Evolutionary conservation across 1,284 basidiomycete genomes (phyloP).

Genomic region (Trichosporon sp.): DNA sequence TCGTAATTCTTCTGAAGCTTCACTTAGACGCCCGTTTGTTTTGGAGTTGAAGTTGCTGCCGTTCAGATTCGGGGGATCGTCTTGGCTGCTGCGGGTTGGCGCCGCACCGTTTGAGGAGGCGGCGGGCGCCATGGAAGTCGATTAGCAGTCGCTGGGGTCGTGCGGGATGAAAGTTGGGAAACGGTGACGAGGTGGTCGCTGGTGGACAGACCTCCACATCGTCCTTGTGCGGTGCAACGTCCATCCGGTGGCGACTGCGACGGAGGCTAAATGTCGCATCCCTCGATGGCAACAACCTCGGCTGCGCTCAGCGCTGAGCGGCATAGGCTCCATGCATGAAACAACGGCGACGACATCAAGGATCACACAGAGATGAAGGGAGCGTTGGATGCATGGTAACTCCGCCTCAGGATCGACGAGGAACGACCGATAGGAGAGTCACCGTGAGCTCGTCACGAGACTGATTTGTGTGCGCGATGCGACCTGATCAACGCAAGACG

Average conservation of each 20-base stretch:
- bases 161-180: not conserved
- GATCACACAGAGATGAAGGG: not conserved
- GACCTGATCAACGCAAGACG: no score
- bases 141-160: not conserved
- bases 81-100: not conserved
- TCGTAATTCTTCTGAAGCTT: not conserved
- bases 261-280: constrained; percentile 3
- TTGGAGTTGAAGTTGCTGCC: not conserved
- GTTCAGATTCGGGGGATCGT: not conserved
- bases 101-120: constrained; percentile 15
- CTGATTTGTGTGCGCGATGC: no score
- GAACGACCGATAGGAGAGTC: no score
- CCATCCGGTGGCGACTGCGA: not conserved
- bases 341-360: not conserved
- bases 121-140: constrained; percentile 9
- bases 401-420: not conserved
- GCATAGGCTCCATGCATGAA: not conserved
- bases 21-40: not conserved
- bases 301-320: not conserved
- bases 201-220: constrained; percentile 16
- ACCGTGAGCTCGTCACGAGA: no score
- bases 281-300: not conserved
- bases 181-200: not conserved
- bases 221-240: not conserved
- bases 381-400: not conserved